Evolutionary conservation across 2,329 filamentous ascomycete species (phyloP).

Genomic region (Colletotrichum sp.): DNA sequence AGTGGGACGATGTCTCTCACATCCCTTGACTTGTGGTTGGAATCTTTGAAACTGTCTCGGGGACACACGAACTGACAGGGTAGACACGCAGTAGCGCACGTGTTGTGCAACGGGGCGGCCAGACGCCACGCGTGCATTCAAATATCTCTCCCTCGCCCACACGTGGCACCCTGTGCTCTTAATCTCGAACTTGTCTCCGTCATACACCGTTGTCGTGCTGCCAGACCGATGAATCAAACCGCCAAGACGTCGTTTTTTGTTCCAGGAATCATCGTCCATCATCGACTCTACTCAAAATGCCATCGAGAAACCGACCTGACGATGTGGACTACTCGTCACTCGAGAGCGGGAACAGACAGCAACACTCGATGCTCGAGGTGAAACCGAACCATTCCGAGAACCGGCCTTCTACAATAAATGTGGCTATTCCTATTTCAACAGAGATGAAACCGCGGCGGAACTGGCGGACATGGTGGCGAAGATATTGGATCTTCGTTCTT

Average conservation of each 20-base stretch:
- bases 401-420: background rate
- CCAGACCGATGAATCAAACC: background rate
- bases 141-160: background rate
- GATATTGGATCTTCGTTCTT: conserved; percentile 14
- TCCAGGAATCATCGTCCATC: background rate
- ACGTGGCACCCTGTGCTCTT: background rate
- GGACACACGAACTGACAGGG: background rate
- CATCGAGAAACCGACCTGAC: background rate
- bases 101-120: background rate
- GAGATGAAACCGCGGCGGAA: background rate
- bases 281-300: background rate
- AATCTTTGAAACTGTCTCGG: background rate
- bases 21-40: background rate
- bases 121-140: background rate
- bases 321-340: background rate
- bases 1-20: background rate
- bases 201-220: background rate
- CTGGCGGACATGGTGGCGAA: background rate
- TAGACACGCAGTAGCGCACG: background rate
- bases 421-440: conserved; percentile 5
- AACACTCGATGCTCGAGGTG: background rate
- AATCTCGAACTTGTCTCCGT: background rate
- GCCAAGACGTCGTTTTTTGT: background rate
- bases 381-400: background rate
- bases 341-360: background rate